A percentile compares a stretch with the other conserved stretches of the same genome.
Evolutionary conservation across 495 filamentous ascomycete genomes (phyloP).

Genomic region (Neurospora cerealis): DNA sequence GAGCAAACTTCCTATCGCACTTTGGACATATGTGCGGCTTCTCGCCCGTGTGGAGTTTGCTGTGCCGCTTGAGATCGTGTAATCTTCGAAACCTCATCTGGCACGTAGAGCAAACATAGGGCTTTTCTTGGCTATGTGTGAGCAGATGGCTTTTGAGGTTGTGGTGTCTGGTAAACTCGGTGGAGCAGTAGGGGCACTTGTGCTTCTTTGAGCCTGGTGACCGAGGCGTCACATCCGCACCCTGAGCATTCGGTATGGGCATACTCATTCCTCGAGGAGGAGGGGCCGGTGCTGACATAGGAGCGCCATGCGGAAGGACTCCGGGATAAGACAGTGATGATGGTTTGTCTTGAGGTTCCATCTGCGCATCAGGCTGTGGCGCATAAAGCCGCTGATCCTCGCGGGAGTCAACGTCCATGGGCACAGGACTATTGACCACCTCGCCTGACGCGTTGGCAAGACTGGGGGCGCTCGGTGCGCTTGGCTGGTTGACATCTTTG

Average conservation of each 20-base stretch:
- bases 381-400: constrained; percentile 22
- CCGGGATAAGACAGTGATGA: constrained; percentile 36
- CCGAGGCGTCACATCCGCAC: constrained; percentile 26
- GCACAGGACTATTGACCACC: constrained; percentile 30
- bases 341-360: constrained; percentile 33
- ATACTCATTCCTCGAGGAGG: constrained; percentile 64
- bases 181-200: constrained; percentile 90
- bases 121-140: constrained; percentile 98
- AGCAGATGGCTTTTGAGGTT: constrained; percentile 98
- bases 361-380: constrained; percentile 33
- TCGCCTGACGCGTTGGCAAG: constrained; percentile 24
- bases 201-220: constrained; percentile 75
- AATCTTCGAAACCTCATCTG: constrained; percentile 82
- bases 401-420: constrained; percentile 35
- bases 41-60: constrained; percentile 93
- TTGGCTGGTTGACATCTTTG: constrained; percentile 33
- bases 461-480: constrained; percentile 26
- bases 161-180: constrained; percentile 94
- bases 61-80: constrained; percentile 93
- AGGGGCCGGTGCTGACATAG: constrained; percentile 33
- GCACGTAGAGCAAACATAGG: constrained; percentile 83
- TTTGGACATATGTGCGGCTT: constrained; percentile 89
- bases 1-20: constrained; percentile 87
- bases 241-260: constrained; percentile 56
- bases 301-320: constrained; percentile 21